Evolutionary conservation across 192 early-diverging fungal genomes (phyloP).

Genomic region (Rhizophagus clarus): DNA sequence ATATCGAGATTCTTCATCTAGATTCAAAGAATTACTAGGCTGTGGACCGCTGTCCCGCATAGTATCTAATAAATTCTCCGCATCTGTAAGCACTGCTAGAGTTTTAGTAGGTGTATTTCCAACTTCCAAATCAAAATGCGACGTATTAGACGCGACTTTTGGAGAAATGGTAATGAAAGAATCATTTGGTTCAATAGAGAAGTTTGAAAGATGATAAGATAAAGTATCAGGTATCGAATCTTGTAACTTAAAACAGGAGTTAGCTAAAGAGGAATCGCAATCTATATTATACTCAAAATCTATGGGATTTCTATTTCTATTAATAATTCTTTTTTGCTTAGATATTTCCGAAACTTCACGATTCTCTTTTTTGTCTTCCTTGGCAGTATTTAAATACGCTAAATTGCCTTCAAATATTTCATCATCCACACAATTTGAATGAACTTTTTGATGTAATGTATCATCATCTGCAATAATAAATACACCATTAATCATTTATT

Average conservation of each 20-base stretch:
- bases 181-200: not conserved
- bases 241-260: not conserved
- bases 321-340: not conserved
- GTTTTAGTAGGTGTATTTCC: not conserved
- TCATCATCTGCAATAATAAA: not conserved
- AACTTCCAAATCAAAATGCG: not conserved
- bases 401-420: not conserved
- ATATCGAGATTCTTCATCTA: not conserved
- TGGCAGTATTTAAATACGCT: not conserved
- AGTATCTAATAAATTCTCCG: not conserved
- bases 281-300: not conserved
- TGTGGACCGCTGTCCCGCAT: not conserved
- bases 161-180: conserved; percentile 9
- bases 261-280: not conserved
- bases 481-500: not conserved
- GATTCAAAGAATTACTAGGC: not conserved
- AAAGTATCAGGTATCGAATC: not conserved
- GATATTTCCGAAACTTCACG: not conserved
- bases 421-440: not conserved
- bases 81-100: not conserved
- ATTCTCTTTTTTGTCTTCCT: not conserved
- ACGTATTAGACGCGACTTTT: not conserved
- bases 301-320: not conserved
- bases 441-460: not conserved
- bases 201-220: not conserved